A percentile compares a stretch with the other conserved stretches of the same genome.
Evolutionary conservation across 306 rosid species (phyloP).

Genomic region (Clitoria ternatea): DNA sequence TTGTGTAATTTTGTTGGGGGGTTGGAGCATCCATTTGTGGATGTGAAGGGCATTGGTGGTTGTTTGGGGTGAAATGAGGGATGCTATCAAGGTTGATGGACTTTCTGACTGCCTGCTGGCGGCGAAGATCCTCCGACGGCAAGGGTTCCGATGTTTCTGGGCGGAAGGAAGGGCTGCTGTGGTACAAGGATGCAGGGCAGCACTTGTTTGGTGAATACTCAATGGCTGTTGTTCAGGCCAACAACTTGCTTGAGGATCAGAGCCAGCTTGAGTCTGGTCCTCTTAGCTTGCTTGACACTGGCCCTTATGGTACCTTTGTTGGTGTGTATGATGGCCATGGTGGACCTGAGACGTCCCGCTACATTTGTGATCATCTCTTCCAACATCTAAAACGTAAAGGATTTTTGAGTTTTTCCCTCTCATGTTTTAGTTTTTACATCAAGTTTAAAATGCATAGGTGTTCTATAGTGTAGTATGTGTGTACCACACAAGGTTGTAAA

Average conservation of each 20-base stretch:
- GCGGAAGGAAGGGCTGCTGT: slow-evolving; percentile 73
- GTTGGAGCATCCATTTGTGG: slow-evolving; percentile 60
- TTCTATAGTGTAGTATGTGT: not conserved
- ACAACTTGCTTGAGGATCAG: slow-evolving; percentile 92
- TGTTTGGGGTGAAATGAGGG: slow-evolving; percentile 92
- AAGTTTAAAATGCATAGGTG: slow-evolving; percentile 12
- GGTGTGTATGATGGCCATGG: slow-evolving; percentile 96
- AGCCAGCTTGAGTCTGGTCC: slow-evolving; percentile 93
- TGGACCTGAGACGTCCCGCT: slow-evolving; percentile 95
- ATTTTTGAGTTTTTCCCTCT: not conserved
- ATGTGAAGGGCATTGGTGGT: slow-evolving; percentile 59
- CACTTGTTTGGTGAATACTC: slow-evolving; percentile 86
- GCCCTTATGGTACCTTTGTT: slow-evolving; percentile 77
- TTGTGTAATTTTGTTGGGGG: slow-evolving; percentile 3
- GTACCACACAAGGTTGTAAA: no score
- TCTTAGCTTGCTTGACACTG: slow-evolving; percentile 63
- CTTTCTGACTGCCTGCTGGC: slow-evolving; percentile 84
- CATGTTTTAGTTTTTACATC: not conserved
- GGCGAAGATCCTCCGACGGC: slow-evolving; percentile 48
- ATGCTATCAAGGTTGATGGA: slow-evolving; percentile 88
- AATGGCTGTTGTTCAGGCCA: slow-evolving; percentile 97
- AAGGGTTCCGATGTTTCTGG: slow-evolving; percentile 61
- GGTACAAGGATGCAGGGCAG: slow-evolving; percentile 91
- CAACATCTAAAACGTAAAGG: slow-evolving; percentile 68
- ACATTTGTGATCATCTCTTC: slow-evolving; percentile 66